Evolutionary conservation across 176 grass and related monocot genomes (phyloP).

Genomic region (Eremochloa ophiuroides): DNA sequence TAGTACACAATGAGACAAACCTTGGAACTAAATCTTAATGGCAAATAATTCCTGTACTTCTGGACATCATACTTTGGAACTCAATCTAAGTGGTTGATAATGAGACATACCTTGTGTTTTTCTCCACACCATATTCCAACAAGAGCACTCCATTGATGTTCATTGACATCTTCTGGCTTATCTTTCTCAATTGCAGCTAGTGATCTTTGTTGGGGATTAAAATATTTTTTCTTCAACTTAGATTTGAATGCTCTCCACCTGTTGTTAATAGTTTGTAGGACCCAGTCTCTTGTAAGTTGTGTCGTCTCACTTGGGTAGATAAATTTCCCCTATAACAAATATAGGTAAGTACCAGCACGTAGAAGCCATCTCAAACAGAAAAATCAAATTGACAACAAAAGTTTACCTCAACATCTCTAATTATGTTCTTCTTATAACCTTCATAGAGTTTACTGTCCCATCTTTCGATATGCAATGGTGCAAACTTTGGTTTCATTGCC

Average conservation of each 20-base stretch:
- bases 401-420: neutral
- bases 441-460: neutral
- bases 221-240: neutral
- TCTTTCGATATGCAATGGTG: conserved; percentile 2
- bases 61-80: too few species aligned
- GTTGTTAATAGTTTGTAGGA: neutral
- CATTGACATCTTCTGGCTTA: neutral
- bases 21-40: neutral
- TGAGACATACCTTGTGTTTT: neutral
- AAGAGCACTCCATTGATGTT: neutral
- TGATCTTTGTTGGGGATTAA: neutral
- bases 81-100: neutral
- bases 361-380: neutral
- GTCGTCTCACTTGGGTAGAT: neutral
- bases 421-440: neutral
- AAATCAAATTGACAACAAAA: neutral
- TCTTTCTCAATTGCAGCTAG: neutral
- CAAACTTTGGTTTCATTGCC: neutral
- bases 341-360: neutral
- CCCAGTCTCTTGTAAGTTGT: conserved; percentile 1
- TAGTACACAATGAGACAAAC: neutral
- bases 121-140: neutral
- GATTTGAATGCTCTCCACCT: conserved; percentile 1
- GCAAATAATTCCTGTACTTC: too few species aligned
- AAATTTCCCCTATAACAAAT: neutral